Evolutionary conservation across 768 basidiomycete species (phyloP), one percentile per base, ranked within the genome.

Genomic region (Serendipita sp.): DNA sequence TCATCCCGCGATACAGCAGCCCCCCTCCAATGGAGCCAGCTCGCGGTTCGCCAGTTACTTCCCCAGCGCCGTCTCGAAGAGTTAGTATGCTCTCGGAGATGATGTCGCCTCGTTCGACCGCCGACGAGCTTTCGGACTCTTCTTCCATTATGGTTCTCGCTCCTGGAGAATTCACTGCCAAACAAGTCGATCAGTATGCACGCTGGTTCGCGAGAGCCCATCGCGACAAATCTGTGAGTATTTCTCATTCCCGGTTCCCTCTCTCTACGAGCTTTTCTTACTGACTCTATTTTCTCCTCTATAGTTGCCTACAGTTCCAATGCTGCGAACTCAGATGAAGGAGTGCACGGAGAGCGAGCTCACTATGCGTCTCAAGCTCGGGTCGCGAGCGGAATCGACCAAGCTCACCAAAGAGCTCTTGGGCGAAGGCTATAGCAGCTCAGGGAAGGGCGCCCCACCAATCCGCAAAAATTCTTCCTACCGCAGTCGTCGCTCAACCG

Each of bases 171-270:
- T 60, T 60, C 56, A 28, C 56, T 8, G 10, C 24, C 16, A 60
- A 60, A 28, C 56, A 60, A 35, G 56, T 60, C 35, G 56, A 60
- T n/a, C 56, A 60, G 8, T 60, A 60, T n/a, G 56, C 28, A 28
- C 56, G 56, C 11, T 60, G 56, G 56, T 60, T 60, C 34, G 56
- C 56, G 28, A 24, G 56, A n/a, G 56, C 56, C 16, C 56, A 60
- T 60, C 56, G 56, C 35, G 56, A 35, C 28, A 60, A 60, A 35
- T 30, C 56, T 10, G 56, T 60, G 24, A 30, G 56, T 60, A 13
- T 5, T 32, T 2, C 56, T 24, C 34, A 28, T 3, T 60, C 2
- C 34, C 32, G 24, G 24, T 60, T 32, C 8, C 1, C 35, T 60
- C 8, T 2, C 8, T 51, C n/a, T 51, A 5, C 48, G 1, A 5